Base-by-base conservation (phyloP, 177 flowering plant genomes). In the Vitis hybrid region DNA sequence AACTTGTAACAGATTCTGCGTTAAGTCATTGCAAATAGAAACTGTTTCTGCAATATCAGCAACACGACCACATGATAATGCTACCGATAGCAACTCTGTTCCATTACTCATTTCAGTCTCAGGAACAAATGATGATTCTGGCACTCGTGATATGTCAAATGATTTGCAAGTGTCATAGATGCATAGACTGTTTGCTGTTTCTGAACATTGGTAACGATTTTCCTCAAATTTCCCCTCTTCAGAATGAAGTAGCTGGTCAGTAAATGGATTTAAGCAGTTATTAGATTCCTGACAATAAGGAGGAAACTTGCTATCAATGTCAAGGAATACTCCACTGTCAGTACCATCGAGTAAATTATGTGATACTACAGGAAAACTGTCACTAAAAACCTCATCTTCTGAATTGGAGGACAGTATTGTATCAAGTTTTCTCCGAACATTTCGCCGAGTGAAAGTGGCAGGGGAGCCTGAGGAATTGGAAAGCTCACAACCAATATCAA, bases 81-180 rank as follows among this genome's bases (percentile, higher is more conserved):
- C 68, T 71, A 72, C 52, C 59, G 82, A 75, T 19, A 60, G 66
- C 35, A 74, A 62, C 30, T 77, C 86, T 10, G n/a, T 69, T 74
- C 79, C 91, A 74, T 81, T 51, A 19, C 72, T 63, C 40, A 86
- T 61, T 76, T 77, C 85, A 59, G 98, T 89, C 74, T 92, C 98
- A 27, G 93, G 90, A 79, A 96, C 94, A 83, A 79, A 86, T 55
- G 91, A 70, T 59, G 97, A 92, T 76, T 92, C 95, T 46, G 98
- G 97, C 61, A 91, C 95, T 80, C 72, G 78, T 30, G 97, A 93
- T 12, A 85, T 30, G 63, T 88, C 93, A 64, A 65, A 56, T 67
- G 87, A 86, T 60, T 69, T 76, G 70, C 79, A 81, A 15, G 63
- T 62, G 8, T 78, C 80, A 55, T 57, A 62, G 19, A 74, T 57